Evolutionary conservation across 2,329 filamentous ascomycete species (phyloP).

Genomic region (Macrophomina phaseolina): DNA sequence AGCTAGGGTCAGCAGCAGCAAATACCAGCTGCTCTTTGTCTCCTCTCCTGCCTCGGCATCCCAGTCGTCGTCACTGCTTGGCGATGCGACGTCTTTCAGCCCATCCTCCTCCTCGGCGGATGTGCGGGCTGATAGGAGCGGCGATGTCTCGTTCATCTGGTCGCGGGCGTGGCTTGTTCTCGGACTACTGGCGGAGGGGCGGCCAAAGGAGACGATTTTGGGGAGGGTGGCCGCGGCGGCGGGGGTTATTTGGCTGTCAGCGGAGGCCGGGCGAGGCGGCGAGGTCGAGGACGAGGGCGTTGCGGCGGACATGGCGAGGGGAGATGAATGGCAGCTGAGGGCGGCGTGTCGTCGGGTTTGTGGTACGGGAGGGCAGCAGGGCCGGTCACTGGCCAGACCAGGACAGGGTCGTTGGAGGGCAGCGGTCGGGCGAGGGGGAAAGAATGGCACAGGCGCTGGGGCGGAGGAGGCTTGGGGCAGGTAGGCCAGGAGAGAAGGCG

Average conservation of each 20-base stretch:
- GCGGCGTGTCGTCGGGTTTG: conserved; percentile 6
- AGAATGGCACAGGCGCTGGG: neutral
- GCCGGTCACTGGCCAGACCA: conserved; percentile 14
- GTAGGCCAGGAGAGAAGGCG: conserved; percentile 10
- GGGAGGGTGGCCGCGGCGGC: conserved; percentile 33
- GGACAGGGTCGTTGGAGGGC: neutral
- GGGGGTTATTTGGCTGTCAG: conserved; percentile 28
- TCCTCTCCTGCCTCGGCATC: conserved; percentile 59
- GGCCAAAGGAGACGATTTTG: conserved; percentile 46
- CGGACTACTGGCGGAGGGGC: conserved; percentile 31
- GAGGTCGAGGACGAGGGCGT: neutral
- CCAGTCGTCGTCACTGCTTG: conserved; percentile 47
- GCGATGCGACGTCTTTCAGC: conserved; percentile 41
- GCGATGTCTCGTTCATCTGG: conserved; percentile 42
- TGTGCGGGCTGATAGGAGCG: conserved; percentile 38
- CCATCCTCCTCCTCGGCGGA: conserved; percentile 41
- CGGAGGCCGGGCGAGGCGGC: neutral
- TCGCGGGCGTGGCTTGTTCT: conserved; percentile 31
- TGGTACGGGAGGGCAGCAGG: neutral
- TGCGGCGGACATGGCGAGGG: conserved; percentile 14
- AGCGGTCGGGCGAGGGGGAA: neutral
- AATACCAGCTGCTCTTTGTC: conserved; percentile 83
- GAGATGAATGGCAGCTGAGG: neutral
- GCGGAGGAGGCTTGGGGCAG: neutral
- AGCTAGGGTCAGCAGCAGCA: conserved; percentile 83